Base-by-base conservation (phyloP, 2,329 filamentous ascomycete genomes). In the Curvularia hawaiiensis region DNA sequence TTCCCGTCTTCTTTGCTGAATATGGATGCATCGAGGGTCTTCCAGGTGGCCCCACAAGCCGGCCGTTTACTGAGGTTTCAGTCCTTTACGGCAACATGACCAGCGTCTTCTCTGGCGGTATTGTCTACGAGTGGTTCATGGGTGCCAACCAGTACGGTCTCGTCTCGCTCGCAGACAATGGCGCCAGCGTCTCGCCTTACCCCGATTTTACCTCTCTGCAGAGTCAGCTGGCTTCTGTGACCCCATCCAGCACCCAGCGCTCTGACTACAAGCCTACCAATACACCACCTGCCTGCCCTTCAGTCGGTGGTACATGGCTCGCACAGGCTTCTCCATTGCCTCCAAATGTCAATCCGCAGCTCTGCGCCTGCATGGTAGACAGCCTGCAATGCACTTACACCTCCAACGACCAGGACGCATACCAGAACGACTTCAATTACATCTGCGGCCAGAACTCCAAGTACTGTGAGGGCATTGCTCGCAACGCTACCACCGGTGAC, bases 101-200 rank as follows among this genome's bases (percentile, higher is more conserved):
- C 12, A 77, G 79, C 2, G 92, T 97, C 69, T 94, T 95, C 86
- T 95, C 90, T 49, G 95, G 95, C 66, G 95, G 94, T 77, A 96
- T 99, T 65, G 92, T 98, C 75, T 99, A 98, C 85, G 96, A 97
- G 89, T 99, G 94, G 83, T 95, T 92, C 83, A 85, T 97, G 83
- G 92, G 96, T 77, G 80, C 76, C 52, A 98, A 98, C 81, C 82
- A 97, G 75, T 99, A 92, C 73, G 94, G 90, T 84, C 85, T 97
- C 26, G 88, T 94, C 58, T 77, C 83, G 57, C 76, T 91, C 52
- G 75, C 80, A 39, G 84, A 84, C 69, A 79, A 81, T 71, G 80
- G 79, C 18, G 67, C 69, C 50, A 90, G 88, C 60, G 84, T 80
- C 62, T 90, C 88, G 63, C 83, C 91, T 2, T 73, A 75, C 68